These are phyloP conservation scores for Castanospermum australe DNA, from an alignment of 306 rosid species.

Conservation along the genomic window DNA sequence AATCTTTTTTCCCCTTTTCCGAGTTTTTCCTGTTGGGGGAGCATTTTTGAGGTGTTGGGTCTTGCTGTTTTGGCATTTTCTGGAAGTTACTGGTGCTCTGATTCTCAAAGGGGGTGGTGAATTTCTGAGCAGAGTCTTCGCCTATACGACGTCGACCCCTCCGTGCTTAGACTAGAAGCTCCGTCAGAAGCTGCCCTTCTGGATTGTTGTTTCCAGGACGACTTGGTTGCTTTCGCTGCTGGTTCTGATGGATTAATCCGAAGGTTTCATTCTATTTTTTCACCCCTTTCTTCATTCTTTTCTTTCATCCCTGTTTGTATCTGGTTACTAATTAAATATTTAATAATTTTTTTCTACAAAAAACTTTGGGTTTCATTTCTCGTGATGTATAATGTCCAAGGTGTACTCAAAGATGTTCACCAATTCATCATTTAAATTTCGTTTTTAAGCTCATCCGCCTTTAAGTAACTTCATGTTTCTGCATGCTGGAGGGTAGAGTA, in stretches of 20 bases:
- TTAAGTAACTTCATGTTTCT: neutral
- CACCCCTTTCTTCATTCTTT: too few species aligned
- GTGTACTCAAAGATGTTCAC: too few species aligned
- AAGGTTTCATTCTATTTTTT: constrained; percentile 45
- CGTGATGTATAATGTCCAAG: neutral
- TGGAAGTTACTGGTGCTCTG: neutral
- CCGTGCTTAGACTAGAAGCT: constrained; percentile 50
- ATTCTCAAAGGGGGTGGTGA: neutral
- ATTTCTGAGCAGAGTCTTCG: constrained; percentile 57
- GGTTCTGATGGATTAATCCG: constrained; percentile 66
- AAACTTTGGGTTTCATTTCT: neutral
- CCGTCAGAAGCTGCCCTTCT: constrained; percentile 61
- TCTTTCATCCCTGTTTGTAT: neutral
- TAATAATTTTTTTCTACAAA: too few species aligned
- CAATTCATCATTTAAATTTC: too few species aligned
- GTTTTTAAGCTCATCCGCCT: too few species aligned
- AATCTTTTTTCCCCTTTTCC: neutral
- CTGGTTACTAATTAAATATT: neutral
- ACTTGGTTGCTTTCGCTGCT: constrained; percentile 53
- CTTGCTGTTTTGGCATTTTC: neutral
- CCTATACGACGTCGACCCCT: constrained; percentile 60
- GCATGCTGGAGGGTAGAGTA: neutral
- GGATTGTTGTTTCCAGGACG: constrained; percentile 72
- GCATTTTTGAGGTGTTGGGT: too few species aligned
- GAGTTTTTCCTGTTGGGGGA: neutral